These are phyloP conservation scores for Beauveria asiatica DNA, from an alignment of 2,329 filamentous ascomycete genomes.

Conservation along the genomic window DNA sequence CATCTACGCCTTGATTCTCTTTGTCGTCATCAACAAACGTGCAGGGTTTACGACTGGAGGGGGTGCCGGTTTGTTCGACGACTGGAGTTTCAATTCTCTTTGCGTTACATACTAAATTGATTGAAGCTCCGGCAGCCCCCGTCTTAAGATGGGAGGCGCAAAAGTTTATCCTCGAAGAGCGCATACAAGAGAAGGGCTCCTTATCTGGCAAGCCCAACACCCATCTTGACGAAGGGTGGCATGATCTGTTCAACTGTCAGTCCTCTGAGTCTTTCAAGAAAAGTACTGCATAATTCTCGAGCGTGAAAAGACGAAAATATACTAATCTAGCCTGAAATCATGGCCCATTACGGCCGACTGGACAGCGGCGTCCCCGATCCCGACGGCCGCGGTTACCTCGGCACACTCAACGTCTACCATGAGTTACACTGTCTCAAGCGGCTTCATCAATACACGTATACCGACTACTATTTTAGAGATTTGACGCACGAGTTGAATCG, in stretches of 20 bases:
- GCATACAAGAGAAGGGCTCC: background rate
- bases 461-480: background rate
- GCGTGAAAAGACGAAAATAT: background rate
- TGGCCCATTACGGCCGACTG: background rate
- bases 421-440: background rate
- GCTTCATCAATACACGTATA: background rate
- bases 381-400: background rate
- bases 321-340: background rate
- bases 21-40: background rate
- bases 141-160: background rate
- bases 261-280: too few relatives aligned
- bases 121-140: background rate
- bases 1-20: background rate
- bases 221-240: background rate
- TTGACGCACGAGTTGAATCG: background rate
- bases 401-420: background rate
- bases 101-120: background rate
- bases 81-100: background rate
- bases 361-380: background rate
- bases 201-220: background rate
- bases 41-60: background rate
- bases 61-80: background rate
- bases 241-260: background rate
- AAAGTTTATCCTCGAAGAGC: background rate
- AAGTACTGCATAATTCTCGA: background rate